A percentile compares a stretch with the other conserved stretches of the same genome.
Conservation (phyloP, 768 basidiomycete genomes). For the Candolleomyces aberdarensis region DNA sequence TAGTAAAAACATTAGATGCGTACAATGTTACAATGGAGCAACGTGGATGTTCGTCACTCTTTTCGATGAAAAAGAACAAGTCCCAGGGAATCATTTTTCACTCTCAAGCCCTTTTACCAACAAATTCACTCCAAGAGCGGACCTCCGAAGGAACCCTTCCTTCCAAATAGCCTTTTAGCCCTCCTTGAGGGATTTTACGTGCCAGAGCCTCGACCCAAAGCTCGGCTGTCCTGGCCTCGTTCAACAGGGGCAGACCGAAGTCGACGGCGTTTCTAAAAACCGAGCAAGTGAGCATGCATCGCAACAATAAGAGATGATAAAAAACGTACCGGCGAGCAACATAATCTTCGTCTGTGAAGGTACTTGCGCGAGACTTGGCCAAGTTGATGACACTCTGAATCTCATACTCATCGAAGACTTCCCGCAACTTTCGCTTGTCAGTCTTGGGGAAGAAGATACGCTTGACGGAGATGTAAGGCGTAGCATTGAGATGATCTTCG, state of each 20-base stretch:
- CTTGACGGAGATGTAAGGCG: constrained; percentile 77
- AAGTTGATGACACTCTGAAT: constrained; percentile 95
- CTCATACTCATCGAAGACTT: constrained; percentile 92
- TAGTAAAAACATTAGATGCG: no score
- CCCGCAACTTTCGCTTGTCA: constrained; percentile 92
- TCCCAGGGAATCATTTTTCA: not conserved
- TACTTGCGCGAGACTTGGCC: constrained; percentile 70
- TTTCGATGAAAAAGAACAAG: not conserved
- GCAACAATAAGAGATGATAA: no score
- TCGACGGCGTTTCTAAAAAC: constrained; percentile 82
- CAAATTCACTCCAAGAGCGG: constrained; percentile 87
- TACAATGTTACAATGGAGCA: not conserved
- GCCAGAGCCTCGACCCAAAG: constrained; percentile 89
- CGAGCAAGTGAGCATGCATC: constrained; percentile 7
- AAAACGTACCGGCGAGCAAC: constrained; percentile 88
- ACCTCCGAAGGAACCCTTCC: constrained; percentile 91
- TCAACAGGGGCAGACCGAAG: constrained; percentile 89
- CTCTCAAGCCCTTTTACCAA: constrained; percentile 62
- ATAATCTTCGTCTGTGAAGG: constrained; percentile 89
- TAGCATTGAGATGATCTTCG: constrained; percentile 75
- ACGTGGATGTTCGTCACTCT: not conserved
- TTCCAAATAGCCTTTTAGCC: constrained; percentile 75
- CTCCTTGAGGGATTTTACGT: constrained; percentile 80
- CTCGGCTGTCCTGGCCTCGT: constrained; percentile 84
- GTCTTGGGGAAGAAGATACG: constrained; percentile 95